Evolutionary conservation across 371 early-diverging fungal species (phyloP).

Genomic region (Phascolomyces articulosus): DNA sequence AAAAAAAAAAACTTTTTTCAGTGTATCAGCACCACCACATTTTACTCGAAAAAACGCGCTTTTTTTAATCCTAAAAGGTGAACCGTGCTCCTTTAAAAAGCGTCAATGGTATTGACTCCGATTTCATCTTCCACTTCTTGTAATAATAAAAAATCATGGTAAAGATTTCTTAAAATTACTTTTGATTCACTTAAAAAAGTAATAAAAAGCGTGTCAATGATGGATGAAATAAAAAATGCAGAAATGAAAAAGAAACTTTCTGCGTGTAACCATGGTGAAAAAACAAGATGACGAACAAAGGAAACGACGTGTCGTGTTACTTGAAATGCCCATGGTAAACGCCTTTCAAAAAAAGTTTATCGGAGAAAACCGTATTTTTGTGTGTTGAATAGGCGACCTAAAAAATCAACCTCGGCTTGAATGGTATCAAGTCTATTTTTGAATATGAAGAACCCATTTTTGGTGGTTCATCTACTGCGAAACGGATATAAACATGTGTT

Average conservation of each 20-base stretch:
- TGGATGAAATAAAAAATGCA: neutral
- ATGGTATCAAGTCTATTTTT: constrained; percentile 2
- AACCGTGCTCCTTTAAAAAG: too few species aligned
- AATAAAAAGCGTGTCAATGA: too few species aligned
- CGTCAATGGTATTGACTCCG: too few species aligned
- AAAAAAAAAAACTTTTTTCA: too few species aligned
- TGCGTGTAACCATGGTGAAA: neutral
- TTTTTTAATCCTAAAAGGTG: too few species aligned
- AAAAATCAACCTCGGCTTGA: neutral
- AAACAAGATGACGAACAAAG: neutral
- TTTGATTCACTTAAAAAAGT: too few species aligned
- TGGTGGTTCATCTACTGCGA: neutral
- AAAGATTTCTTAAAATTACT: too few species aligned
- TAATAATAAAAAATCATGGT: too few species aligned
- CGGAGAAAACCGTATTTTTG: neutral
- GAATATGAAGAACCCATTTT: neutral
- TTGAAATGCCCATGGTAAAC: too few species aligned
- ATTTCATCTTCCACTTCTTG: too few species aligned
- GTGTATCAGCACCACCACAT: too few species aligned
- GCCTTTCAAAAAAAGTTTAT: neutral
- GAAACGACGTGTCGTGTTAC: neutral
- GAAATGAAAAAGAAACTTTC: neutral
- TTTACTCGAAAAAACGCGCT: too few species aligned
- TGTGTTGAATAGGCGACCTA: neutral
- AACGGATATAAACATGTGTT: neutral